Base-by-base conservation (phyloP, 805 yeast species). In the Kurtzmaniella fragi region DNA sequence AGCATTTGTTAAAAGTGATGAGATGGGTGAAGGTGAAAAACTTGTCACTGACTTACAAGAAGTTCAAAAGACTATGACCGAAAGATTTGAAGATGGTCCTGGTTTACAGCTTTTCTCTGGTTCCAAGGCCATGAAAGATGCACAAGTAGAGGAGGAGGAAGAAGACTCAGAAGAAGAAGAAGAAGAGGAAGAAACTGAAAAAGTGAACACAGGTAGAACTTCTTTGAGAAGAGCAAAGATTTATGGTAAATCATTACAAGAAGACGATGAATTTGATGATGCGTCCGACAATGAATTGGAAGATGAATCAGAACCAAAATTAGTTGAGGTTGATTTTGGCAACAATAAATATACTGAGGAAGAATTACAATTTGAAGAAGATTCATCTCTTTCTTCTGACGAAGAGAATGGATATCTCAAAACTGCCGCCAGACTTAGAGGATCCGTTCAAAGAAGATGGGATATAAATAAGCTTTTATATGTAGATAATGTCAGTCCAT, bases 21-120 rank as follows among this genome's bases (percentile, higher is more conserved):
- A 82, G 44, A 70, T 67, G 52, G 97, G 95, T 17, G 76, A 85
- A 47, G 97, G 97, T 44, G 96, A 90, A 60, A 77, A 78, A 53
- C 64, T 89, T 44, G 95, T 91, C 20, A 85, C 95, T 4, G 78
- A 79, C 41, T 69, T 93, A 47, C 97, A 91, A 58, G 71, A 76
- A 29, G 87, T 82, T 3, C 71, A 77, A 29, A 74, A 74, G 35
- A 67, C 84, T 15, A 64, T 84, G 48, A 73, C 69, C 17, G 85
- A 77, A 52, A 72, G 77, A 35, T 71, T 73, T 37, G 71, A 70
- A 38, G 77, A 71, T 31, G 82, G 81, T 28, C 80, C 84, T 3
- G 95, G 91, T 16, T 67, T 86, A 42, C 83, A 82, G 52, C 65
- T 91, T 39, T 91, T 91, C 54, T 75, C 86, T 38, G 72, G 73